Evolutionary conservation across 2,329 filamentous ascomycete genomes (phyloP), one percentile per base, ranked within the genome.

Genomic region (Lanzia echinophila): DNA sequence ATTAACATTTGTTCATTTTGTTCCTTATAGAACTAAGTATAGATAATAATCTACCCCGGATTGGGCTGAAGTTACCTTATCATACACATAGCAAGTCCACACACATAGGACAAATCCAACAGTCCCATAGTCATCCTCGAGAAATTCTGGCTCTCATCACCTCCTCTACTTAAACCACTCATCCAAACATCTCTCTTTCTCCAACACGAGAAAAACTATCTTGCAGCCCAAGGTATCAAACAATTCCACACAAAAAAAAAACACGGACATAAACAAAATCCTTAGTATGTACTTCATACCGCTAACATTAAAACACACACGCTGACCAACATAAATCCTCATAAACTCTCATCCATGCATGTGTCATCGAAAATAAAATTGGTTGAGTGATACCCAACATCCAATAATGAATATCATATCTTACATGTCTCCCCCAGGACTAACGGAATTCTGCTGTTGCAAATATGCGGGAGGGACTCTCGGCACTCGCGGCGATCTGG

Each of bases 391-490:
- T n/a, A 5, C 36, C 11, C 4, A 36, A 36, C 33, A 28, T 28
- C 8, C 24, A 28, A 28, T 28, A 28, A 28, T 28, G 8, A 28
- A 28, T 28, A 28, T 28, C 24, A 22, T 15, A 33, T 47, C 45
- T 47, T 47, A 47, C 31, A 34, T 22, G 3, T 33, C 28, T 5
- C 45, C 31, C 5, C 45, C 45, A 7, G 47, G 22, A n/a, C 60
- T 59, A 3, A 60, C 58, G 54, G 60, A 63, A 22, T 50, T 49
- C 19, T 47, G 54, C 44, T 62, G 62, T 41, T 56, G 53, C 36
- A 64, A 58, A 58, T 67, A 69, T 20, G 58, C 61, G 48, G 55
- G 62, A 1, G 67, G 67, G 6, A 69, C 63, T 48, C 63, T 67
- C 1, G 67, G 67, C 6, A 69, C 65, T 55, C 61, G 53, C 10